These are phyloP conservation scores for Umbilicus rupestris DNA, from an alignment of 164 flowering plant genomes.

Conservation along the genomic window DNA sequence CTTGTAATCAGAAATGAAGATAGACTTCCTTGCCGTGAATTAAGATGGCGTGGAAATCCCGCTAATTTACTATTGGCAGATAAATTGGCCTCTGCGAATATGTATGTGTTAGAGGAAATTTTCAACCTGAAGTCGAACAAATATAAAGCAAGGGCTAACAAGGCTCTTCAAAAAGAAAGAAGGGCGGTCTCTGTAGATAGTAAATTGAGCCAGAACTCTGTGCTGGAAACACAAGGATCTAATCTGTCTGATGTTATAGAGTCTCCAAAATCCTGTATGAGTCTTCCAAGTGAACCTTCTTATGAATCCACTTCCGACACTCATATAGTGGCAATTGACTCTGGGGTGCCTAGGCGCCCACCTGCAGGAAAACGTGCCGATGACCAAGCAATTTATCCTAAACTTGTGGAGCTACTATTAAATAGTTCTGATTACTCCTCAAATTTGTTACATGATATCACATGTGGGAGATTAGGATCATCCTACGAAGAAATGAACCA, in stretches of 20 bases:
- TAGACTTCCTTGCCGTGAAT: conserved; percentile 87
- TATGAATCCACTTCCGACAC: conserved; percentile 27
- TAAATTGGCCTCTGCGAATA: conserved; percentile 26
- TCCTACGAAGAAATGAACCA: conserved; percentile 30
- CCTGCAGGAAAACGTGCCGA: conserved; percentile 95
- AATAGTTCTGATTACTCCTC: conserved; percentile 68
- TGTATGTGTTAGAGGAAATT: conserved; percentile 41
- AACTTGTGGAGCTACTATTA: conserved; percentile 83
- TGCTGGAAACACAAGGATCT: conserved; percentile 42
- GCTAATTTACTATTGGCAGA: conserved; percentile 76
- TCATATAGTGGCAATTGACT: conserved; percentile 76
- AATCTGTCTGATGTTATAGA: conserved; percentile 50
- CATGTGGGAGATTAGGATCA: conserved; percentile 70
- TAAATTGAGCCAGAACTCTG: conserved; percentile 36
- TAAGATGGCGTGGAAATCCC: conserved; percentile 93
- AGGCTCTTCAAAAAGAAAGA: conserved; percentile 71
- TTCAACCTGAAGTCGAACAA: conserved; percentile 48
- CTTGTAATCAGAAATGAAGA: conserved; percentile 98
- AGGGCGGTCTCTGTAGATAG: conserved; percentile 68
- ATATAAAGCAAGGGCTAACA: conserved; percentile 46
- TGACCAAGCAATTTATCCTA: conserved; percentile 88
- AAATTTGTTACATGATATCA: conserved; percentile 58
- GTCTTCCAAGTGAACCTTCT: conserved; percentile 22
- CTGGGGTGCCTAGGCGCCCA: conserved; percentile 97
- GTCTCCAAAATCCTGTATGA: conserved; percentile 38